Evolutionary conservation across 2,329 filamentous ascomycete species (phyloP).

Genomic region (Exophiala xenobiotica): DNA sequence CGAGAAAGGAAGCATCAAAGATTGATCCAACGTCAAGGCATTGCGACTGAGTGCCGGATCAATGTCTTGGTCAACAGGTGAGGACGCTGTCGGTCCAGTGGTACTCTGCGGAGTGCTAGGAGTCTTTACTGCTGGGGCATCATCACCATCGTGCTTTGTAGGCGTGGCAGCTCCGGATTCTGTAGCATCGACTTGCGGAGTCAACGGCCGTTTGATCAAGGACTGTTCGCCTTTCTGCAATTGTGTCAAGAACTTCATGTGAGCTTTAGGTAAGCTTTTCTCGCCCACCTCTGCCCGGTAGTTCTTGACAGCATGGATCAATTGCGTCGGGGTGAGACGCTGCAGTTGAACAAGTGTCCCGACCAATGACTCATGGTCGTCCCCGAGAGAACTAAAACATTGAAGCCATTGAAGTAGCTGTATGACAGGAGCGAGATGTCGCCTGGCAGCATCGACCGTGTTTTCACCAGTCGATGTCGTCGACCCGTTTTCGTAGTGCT

Average conservation of each 20-base stretch:
- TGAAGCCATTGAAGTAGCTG: slow-evolving; percentile 97
- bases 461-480: slow-evolving; percentile 81
- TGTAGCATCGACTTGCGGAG: slow-evolving; percentile 48
- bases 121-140: slow-evolving; percentile 17
- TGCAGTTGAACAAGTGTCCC: slow-evolving; percentile 88
- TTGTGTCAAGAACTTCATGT: slow-evolving; percentile 78
- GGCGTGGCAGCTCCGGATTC: slow-evolving; percentile 27
- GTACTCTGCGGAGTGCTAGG: slow-evolving; percentile 15
- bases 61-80: slow-evolving; percentile 24
- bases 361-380: slow-evolving; percentile 84
- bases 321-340: slow-evolving; percentile 77
- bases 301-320: slow-evolving; percentile 87
- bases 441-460: slow-evolving; percentile 77
- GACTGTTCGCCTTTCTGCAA: slow-evolving; percentile 70
- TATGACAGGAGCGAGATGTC: slow-evolving; percentile 84
- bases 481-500: slow-evolving; percentile 92
- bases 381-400: slow-evolving; percentile 90
- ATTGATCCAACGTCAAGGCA: slow-evolving; percentile 75
- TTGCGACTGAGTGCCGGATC: slow-evolving; percentile 30
- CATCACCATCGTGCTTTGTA: slow-evolving; percentile 14
- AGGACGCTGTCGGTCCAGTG: slow-evolving; percentile 17
- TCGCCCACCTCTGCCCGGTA: slow-evolving; percentile 95
- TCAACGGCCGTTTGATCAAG: slow-evolving; percentile 43
- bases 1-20: slow-evolving; percentile 91
- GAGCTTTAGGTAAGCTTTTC: slow-evolving; percentile 83